phyloP scores from a whole-genome alignment of 2,329 filamentous ascomycete genomes.

The Ascochyta clinopodiicola region DNA sequence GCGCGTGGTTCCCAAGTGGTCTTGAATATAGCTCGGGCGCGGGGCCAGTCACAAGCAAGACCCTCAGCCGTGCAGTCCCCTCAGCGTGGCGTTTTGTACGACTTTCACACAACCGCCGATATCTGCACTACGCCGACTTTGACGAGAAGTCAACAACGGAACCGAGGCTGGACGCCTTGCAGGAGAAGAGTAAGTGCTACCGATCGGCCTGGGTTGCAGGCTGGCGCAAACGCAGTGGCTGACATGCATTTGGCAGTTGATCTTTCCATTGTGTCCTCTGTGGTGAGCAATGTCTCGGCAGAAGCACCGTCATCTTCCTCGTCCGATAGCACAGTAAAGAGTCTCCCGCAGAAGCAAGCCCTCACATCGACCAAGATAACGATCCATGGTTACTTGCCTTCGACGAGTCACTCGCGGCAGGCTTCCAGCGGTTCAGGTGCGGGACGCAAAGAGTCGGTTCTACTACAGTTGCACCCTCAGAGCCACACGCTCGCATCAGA shows the following conservation, averaged over 20 bases:
- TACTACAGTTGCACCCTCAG: conserved; percentile 82
- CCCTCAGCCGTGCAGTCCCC: conserved; percentile 51
- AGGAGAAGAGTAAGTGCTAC: conserved; percentile 69
- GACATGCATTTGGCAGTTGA: conserved; percentile 64
- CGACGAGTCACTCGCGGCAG: conserved; percentile 38
- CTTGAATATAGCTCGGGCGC: conserved; percentile 59
- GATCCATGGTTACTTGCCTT: conserved; percentile 73
- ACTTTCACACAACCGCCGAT: conserved; percentile 88
- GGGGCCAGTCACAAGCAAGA: conserved; percentile 53
- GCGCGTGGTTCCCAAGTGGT: conserved; percentile 79
- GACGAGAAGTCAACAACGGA: conserved; percentile 67
- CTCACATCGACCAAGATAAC: conserved; percentile 80
- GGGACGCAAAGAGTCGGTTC: conserved; percentile 68
- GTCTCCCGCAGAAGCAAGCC: conserved; percentile 38
- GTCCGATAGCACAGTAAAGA: conserved; percentile 55
- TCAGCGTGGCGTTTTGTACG: conserved; percentile 81
- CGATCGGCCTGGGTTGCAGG: conserved; percentile 12
- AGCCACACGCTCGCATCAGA: conserved; percentile 87
- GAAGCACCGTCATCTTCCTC: conserved; percentile 58
- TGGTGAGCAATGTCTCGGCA: conserved; percentile 89
- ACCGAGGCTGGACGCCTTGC: conserved; percentile 74
- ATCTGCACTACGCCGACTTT: conserved; percentile 90
- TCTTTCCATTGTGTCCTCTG: conserved; percentile 84
- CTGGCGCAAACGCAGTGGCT: conserved; percentile 35
- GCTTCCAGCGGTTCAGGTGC: conserved; percentile 39